Evolutionary conservation across 2,329 filamentous ascomycete species (phyloP), one percentile per base, ranked within the genome.

Genomic region (Sclerotiophoma versabilis): DNA sequence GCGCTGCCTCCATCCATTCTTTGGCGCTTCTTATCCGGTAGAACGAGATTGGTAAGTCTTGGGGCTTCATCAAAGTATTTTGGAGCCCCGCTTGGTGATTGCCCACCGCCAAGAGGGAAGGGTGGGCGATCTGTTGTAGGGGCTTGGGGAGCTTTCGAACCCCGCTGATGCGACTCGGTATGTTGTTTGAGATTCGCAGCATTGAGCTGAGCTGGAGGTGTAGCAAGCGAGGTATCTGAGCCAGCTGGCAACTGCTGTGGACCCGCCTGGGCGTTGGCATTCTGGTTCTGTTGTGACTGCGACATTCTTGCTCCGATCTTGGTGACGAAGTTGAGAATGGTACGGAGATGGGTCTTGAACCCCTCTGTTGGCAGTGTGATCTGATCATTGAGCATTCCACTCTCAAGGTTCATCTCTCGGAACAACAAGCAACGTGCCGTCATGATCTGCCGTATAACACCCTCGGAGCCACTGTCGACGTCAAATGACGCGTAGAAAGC

Each of bases 51-150:
- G 44, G 80, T 83, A 42, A 87, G 77, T 43, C 79, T 77, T 17
- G 78, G 79, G 17, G 78, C 76, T 8, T 77, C 64, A 34, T 71
- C 78, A 50, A 84, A 83, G 45, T 82, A 83, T 56, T 81, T 80
- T 8, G 85, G 84, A 51, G 85, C 79, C 20, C 84, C 84, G 49
- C 82, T 79, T 14, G 84, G 84, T 41, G 82, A 83, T 22, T 79
- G 77, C 14, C 77, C 79, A 47, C 80, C 79, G 47, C 80, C 79
- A 45, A 81, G 61, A 9, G 73, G 71, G 62, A 84, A 84, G 10
- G 83, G 83, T 25, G 83, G 79, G 33, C 82, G 77, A n/a, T 80
- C 74, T 8, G 78, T 74, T 6, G 79, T 82, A 17, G 81, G 79
- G 30, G 81, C 77, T 37, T 77, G 75, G 39, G 82, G 80, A 39